Base-by-base conservation (phyloP, 805 yeast species). In the Pichia cabralensis region DNA sequence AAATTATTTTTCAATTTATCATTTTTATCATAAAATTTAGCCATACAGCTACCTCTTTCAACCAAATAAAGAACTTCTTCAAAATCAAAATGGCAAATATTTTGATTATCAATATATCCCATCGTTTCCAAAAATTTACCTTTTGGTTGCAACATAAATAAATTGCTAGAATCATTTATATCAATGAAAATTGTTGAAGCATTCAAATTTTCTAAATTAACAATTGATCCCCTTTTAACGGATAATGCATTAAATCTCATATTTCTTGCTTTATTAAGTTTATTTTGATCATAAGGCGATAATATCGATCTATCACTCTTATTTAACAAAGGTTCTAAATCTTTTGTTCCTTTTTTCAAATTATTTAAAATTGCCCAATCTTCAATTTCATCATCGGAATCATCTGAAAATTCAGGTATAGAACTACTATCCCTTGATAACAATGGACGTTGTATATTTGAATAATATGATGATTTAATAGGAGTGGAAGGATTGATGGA, bases 301-400 rank as follows among this genome's bases (percentile, higher is more conserved):
- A 35, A 15, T n/a, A 30, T 22, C 12, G 14, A 22, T 4, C 31
- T 22, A 12, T 35, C 44, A 9, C 34, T 34, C 9, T 35, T 40
- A 3, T 40, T 38, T 4, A 40, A 17, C 6, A 56, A 33, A 0
- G 94, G 95, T 40, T 76, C 94, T 44, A 75, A 81, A 44, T 83
- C 95, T 52, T 88, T 88, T 38, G 76, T 86, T 2, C 95, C 95
- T 40, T 89, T 61, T 44, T 75, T 80, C 2, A 77, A 30, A 27
- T 41, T 36, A 12, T 37, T 22, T 30, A 64, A 39, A 40, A 56
- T 50, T 9, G 67, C 58, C 82, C 82, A 76, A 41, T 75, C 79
- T 41, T 67, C 75, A 5, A 58, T 46, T 28, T 61, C 66, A 28
- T 71, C 79, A 21, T 53, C 56, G 30, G 62, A 68, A 8, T 58